These are phyloP conservation scores for Lentinula detonsa DNA, from an alignment of 768 basidiomycete species.

Conservation along the genomic window DNA sequence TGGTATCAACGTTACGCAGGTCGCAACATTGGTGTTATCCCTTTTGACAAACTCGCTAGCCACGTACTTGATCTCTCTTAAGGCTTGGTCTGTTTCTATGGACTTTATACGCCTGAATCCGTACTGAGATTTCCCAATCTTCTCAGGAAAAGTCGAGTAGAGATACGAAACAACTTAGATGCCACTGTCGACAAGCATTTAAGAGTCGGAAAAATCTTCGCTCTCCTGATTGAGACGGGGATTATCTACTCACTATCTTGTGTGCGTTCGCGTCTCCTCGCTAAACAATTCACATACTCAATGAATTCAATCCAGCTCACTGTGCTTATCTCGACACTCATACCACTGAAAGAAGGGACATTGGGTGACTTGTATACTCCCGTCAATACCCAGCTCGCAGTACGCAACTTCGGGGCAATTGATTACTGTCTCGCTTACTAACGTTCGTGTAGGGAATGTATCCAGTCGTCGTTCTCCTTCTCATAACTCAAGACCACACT, in stretches of 20 bases:
- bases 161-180: background rate
- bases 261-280: background rate
- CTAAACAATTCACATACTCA: no score
- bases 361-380: constrained; percentile 13
- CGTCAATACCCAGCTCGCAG: constrained; percentile 13
- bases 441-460: constrained; percentile 4
- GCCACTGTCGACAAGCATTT: background rate
- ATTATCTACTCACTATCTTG: background rate
- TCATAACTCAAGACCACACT: constrained; percentile 2
- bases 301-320: no score
- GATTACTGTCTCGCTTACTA: background rate
- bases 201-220: background rate
- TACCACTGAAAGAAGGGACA: constrained; percentile 11
- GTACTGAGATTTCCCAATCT: background rate
- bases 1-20: constrained; percentile 11
- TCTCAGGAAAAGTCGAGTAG: background rate
- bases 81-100: constrained; percentile 6
- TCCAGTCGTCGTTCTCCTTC: constrained; percentile 8
- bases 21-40: constrained; percentile 4
- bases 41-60: constrained; percentile 11
- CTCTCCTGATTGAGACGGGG: background rate
- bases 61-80: constrained; percentile 8
- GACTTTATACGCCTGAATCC: no score
- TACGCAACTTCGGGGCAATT: background rate
- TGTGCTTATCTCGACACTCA: constrained; percentile 5